phyloP scores from a whole-genome alignment of 2,329 filamentous ascomycete genomes.

The Colletotrichum salicis region DNA sequence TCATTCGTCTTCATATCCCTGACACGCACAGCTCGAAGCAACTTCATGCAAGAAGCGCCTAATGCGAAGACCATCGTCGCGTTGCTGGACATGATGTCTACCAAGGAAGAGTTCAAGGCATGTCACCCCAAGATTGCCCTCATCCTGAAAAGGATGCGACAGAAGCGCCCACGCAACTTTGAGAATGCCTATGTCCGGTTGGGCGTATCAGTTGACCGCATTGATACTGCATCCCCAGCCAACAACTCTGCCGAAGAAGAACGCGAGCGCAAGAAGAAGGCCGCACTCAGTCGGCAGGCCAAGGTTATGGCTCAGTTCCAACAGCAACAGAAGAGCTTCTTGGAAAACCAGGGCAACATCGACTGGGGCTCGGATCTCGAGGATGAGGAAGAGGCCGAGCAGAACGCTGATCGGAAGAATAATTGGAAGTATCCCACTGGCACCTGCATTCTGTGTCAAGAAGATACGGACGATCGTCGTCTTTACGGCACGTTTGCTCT shows the following conservation, averaged over 20 bases:
- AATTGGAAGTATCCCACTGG: conserved; percentile 91
- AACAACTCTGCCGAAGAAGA: conserved; percentile 75
- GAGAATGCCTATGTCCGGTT: conserved; percentile 72
- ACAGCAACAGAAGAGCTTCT: conserved; percentile 94
- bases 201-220: conserved; percentile 78
- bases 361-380: conserved; percentile 87
- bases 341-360: conserved; percentile 86
- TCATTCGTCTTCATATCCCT: conserved; percentile 82
- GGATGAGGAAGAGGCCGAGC: conserved; percentile 77
- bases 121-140: conserved; percentile 87
- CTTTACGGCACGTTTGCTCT: conserved; percentile 95
- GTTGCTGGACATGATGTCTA: conserved; percentile 69
- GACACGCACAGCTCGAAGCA: conserved; percentile 69
- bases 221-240: conserved; percentile 86
- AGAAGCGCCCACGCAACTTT: conserved; percentile 81
- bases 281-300: conserved; percentile 88
- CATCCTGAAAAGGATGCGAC: conserved; percentile 85
- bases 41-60: conserved; percentile 67
- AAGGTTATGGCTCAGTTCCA: conserved; percentile 98
- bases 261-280: conserved; percentile 86
- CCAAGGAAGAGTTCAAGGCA: conserved; percentile 79
- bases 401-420: conserved; percentile 74
- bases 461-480: conserved; percentile 88
- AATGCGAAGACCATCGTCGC: conserved; percentile 71
- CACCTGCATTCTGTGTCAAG: conserved; percentile 95